Conservation (phyloP, 306 rosid species). For the peach (Prunus persica) region Prunus_persica_NCBIv2 NC_034009.1:27442501-27443000, state of each 20-base stretch:
- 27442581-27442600: slow-evolving; percentile 34
- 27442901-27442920: too few relatives aligned
- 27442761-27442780: neutral
- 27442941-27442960: neutral
- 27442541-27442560: slow-evolving; percentile 53
- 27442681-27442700: slow-evolving; percentile 50
- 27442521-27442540: slow-evolving; percentile 36
- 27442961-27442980: slow-evolving; percentile 19
- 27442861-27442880: too few relatives aligned
- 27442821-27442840: too few relatives aligned
- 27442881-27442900: neutral
- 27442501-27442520: slow-evolving; percentile 39
- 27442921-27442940: too few relatives aligned
- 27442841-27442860: too few relatives aligned
- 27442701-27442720: slow-evolving; percentile 32
- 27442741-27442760: neutral
- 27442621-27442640: slow-evolving; percentile 50
- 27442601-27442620: slow-evolving; percentile 43
- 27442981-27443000: neutral
- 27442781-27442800: neutral
- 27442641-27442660: slow-evolving; percentile 48
- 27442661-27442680: slow-evolving; percentile 39
- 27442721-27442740: neutral
- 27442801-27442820: too few relatives aligned
- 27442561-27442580: slow-evolving; percentile 27